Base-by-base conservation (phyloP, 2,329 filamentous ascomycete genomes). In the Stemphylium lycopersici region DNA sequence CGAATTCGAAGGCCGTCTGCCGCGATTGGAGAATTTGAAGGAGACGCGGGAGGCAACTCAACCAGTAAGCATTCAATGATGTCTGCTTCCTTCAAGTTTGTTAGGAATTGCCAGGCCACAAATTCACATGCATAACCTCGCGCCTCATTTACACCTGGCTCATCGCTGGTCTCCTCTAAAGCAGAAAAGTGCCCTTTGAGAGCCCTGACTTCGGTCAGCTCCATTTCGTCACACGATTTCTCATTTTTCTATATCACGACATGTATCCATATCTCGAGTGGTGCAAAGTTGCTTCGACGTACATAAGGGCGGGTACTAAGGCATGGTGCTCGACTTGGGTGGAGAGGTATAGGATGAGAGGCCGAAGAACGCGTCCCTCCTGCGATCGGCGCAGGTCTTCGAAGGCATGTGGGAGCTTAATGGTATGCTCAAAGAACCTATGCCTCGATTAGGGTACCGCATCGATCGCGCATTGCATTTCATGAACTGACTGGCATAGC, bases 81-180 rank as follows among this genome's bases (percentile, higher is more conserved):
- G 65, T 93, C 90, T 20, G 85, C 80, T 68, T 91, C 88, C 1
- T 87, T 87, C 29, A 92, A 78, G 49, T 85, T 85, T 13, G 85
- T 86, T 32, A 93, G 79, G 63, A 91, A 91, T 34, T 90, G 84
- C 88, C 89, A 92, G 33, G 90, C 90, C 12, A 91, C 88, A 57
- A 91, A 89, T 77, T 93, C 90, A 68, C 90, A 93, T 24, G 88
- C 89, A 68, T 86, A 84, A 16, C 88, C 88, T 48, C 90, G 83
- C 12, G 88, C 84, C 52, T 89, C 84, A 52, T 86, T 85, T 29
- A 93, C 76, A 3, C 86, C 86, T 55, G 85, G 84, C 53, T 89
- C 83, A 46, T 81, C 79, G 44, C 82, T 80, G 42, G 80, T 80
- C 42, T 73, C 71, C 58, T 89, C 87, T 31, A 81, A 78, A 11